Evolutionary conservation across 805 yeast species (phyloP), one percentile per base, ranked within the genome.

Genomic region (Schwanniomyces yamadae): DNA sequence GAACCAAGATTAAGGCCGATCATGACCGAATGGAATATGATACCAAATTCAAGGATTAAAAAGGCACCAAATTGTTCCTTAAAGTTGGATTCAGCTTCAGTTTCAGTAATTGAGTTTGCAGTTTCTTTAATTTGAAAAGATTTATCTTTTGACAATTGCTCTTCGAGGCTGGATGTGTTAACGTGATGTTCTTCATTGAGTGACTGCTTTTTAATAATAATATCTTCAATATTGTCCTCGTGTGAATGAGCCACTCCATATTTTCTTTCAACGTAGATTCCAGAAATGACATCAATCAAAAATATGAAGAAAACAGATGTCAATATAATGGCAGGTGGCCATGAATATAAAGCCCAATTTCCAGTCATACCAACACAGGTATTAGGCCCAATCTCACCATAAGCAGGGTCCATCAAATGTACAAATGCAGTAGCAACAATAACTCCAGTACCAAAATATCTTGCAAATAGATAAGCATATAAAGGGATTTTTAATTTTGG

Each of bases 401-500:
- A 34, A 4, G 63, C 55, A 28, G 61, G 66, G 2, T 64, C 65
- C 28, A 62, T 42, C 23, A 62, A 47, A 34, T 62, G 68, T 23
- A 62, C 54, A 33, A 55, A 62, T 11, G 62, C 67, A 6, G 68
- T 62, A 8, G 65, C 64, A 4, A 61, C 48, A 34, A 62, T 61
- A 18, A 62, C 66, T 1, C 68, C 68, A 22, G 59, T 53, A 8
- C 68, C 68, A 24, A 62, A 42, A 45, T 55, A 59, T 31, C 54
- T 40, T 20, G 58, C 48, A 27, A 55, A 40, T 28, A 59, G 60
- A 59, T 82, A 82, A 44, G 78, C 72, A 77, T 78, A 71, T 10
- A 69, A 49, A 1, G 88, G 88, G 40, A 82, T 48, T 43, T 78
- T 63, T 28, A 82, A 66, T 46, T 72, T 72, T 0, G 85, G 77